These are phyloP conservation scores for Vaccinium corymbosum DNA, from an alignment of 148 eudicot genomes.

Conservation along the genomic window DNA sequence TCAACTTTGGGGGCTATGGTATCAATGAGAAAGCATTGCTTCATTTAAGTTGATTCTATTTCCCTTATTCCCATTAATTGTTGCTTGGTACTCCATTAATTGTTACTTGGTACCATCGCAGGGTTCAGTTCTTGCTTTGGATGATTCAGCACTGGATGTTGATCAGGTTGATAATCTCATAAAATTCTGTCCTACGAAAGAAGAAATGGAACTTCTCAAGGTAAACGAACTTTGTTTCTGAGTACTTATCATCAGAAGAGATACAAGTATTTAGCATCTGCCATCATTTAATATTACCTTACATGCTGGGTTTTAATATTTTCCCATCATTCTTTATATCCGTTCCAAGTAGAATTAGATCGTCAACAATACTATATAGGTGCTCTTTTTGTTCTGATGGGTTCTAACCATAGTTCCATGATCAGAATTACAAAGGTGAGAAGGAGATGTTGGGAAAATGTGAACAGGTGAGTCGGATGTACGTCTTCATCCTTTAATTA, in stretches of 20 bases:
- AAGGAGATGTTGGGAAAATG: conserved; percentile 58
- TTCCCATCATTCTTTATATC: neutral
- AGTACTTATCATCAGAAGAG: neutral
- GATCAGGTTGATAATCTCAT: conserved; percentile 68
- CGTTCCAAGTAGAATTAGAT: neutral
- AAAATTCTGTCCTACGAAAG: conserved; percentile 69
- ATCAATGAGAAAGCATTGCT: neutral
- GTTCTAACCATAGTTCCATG: conserved; percentile 11
- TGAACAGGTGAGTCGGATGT: conserved; percentile 43
- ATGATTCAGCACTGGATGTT: conserved; percentile 54
- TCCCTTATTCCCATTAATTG: neutral
- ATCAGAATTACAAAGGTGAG: conserved; percentile 58
- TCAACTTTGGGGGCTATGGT: neutral
- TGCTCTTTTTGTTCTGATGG: neutral
- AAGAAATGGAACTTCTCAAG: conserved; percentile 62
- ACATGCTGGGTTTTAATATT: neutral
- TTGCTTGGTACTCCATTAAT: neutral
- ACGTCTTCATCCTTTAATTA: conserved; percentile 1
- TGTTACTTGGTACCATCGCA: conserved; percentile 18
- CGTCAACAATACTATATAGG: neutral
- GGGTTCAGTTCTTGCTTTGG: conserved; percentile 60
- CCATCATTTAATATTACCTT: neutral
- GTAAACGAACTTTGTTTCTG: conserved; percentile 23
- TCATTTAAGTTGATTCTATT: neutral
- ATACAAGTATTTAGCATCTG: neutral